These are phyloP conservation scores for Solanum sparsipilum DNA, from an alignment of 257 asterid genomes.

Conservation along the genomic window DNA sequence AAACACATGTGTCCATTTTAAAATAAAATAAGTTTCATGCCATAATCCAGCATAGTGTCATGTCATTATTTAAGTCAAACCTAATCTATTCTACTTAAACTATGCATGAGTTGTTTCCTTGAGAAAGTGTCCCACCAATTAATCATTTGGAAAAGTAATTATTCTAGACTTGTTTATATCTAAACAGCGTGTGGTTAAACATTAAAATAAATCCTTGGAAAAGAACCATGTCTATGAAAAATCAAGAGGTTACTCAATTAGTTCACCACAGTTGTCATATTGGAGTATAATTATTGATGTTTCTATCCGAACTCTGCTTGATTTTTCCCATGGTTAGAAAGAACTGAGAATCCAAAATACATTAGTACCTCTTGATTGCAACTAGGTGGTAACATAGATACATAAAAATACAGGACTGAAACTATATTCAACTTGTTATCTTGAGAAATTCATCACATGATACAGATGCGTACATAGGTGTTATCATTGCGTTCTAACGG, in stretches of 20 bases:
- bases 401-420: neutral
- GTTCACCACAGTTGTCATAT: no score
- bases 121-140: neutral
- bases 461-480: conserved; percentile 23
- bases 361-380: conserved; percentile 3
- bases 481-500: conserved; percentile 21
- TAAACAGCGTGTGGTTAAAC: no score
- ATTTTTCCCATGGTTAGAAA: conserved; percentile 19
- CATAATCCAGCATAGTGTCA: neutral
- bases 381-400: conserved; percentile 2
- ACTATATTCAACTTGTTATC: neutral
- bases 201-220: no score
- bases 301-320: conserved; percentile 2
- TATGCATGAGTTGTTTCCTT: neutral
- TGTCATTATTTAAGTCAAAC: neutral
- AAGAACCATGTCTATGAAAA: neutral
- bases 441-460: neutral
- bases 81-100: no score
- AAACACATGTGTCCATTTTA: no score
- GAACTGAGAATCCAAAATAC: conserved; percentile 8
- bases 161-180: no score
- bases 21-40: neutral
- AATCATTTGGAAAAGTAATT: no score
- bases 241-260: no score
- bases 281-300: neutral